These are phyloP conservation scores for Kappamyces sp. DNA, from an alignment of 192 early-diverging fungal species.

Conservation along the genomic window DNA sequence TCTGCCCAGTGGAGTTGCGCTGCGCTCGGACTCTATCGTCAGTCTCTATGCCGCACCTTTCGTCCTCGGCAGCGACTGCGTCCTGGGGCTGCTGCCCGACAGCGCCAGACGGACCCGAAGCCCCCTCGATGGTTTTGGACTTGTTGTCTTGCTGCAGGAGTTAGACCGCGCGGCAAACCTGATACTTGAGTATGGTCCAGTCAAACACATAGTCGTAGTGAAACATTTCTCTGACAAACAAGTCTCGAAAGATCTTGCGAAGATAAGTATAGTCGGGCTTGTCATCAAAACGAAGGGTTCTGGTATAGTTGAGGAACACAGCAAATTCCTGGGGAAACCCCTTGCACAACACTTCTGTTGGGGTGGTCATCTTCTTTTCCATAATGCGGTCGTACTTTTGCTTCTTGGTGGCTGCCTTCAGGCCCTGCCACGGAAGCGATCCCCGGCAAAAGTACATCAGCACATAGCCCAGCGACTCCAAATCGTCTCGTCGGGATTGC, in stretches of 20 bases:
- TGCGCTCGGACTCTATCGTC: no score
- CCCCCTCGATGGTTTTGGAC: no score
- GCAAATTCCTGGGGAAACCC: constrained; percentile 60
- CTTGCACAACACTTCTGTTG: constrained; percentile 53
- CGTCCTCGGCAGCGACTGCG: no score
- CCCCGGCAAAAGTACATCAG: constrained; percentile 62
- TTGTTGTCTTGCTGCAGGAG: no score
- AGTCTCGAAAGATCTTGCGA: constrained; percentile 57
- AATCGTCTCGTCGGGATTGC: constrained; percentile 60
- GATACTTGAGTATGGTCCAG: constrained; percentile 56
- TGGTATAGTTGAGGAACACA: constrained; percentile 57
- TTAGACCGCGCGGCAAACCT: constrained; percentile 5
- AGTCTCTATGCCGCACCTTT: no score
- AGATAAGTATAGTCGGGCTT: constrained; percentile 62
- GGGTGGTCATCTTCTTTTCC: constrained; percentile 68
- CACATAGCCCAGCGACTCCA: constrained; percentile 60
- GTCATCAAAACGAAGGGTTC: constrained; percentile 58
- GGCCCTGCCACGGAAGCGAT: constrained; percentile 57
- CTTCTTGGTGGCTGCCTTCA: constrained; percentile 61
- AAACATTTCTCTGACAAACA: constrained; percentile 56
- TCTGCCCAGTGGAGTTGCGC: no score
- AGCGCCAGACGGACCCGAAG: no score
- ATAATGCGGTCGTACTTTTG: constrained; percentile 65
- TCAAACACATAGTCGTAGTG: constrained; percentile 64
- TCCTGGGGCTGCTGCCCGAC: no score